Evolutionary conservation across 1,284 basidiomycete species (phyloP).

Genomic region (Melampsora larici-populina): DNA sequence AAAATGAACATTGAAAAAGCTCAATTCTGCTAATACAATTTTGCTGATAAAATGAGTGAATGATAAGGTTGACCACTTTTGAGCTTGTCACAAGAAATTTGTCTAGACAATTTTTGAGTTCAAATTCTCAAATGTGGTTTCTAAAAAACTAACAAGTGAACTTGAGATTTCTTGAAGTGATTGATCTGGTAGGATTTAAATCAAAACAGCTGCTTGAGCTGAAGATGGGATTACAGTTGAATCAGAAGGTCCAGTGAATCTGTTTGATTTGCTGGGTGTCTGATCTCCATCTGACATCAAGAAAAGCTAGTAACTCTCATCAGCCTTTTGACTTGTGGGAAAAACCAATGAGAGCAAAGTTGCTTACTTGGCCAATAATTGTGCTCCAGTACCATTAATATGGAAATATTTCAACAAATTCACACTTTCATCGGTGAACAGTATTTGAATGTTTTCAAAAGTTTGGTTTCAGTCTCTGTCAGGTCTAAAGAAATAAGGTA

Average conservation of each 20-base stretch:
- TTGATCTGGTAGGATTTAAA: constrained; percentile 93
- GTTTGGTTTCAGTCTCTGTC: no score
- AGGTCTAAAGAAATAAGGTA: no score
- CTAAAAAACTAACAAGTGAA: constrained; percentile 64
- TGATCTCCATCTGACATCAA: constrained; percentile 27
- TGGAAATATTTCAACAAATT: constrained; percentile 47
- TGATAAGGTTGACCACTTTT: no score
- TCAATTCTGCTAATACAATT: no score
- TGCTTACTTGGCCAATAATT: constrained; percentile 59
- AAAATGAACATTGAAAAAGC: no score
- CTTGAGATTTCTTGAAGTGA: constrained; percentile 68
- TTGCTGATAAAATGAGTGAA: no score
- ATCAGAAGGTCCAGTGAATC: constrained; percentile 55
- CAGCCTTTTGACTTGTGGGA: constrained; percentile 62
- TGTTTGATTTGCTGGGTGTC: constrained; percentile 47
- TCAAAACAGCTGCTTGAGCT: constrained; percentile 74
- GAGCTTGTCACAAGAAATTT: no score
- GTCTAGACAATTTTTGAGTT: no score
- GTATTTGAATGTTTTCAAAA: no score
- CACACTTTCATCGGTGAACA: constrained; percentile 26
- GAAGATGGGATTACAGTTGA: constrained; percentile 80
- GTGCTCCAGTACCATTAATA: constrained; percentile 46
- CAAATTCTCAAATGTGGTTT: constrained; percentile 63
- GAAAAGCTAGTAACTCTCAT: constrained; percentile 49
- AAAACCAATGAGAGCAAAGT: constrained; percentile 59